These are phyloP conservation scores for Triglochin maritima DNA, from an alignment of 106 monocot species.

Conservation along the genomic window DNA sequence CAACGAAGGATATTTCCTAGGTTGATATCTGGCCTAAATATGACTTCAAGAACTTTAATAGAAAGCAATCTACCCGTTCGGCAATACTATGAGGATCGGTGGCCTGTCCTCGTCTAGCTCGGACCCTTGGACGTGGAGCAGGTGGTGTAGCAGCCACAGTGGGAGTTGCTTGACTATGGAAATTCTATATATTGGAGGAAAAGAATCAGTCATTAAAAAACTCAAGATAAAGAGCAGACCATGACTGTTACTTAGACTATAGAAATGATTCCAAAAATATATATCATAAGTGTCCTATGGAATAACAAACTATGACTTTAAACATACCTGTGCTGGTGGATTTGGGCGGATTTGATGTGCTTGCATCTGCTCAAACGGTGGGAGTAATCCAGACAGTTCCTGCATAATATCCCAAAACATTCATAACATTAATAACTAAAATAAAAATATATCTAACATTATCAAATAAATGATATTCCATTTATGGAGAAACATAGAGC, in stretches of 20 bases:
- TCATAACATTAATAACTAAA: slow-evolving; percentile 23
- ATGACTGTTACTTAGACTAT: background rate
- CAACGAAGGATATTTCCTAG: no score
- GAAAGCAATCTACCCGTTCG: slow-evolving; percentile 34
- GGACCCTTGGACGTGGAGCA: slow-evolving; percentile 74
- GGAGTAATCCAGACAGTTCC: slow-evolving; percentile 23
- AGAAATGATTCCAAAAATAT: background rate
- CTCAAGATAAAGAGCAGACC: background rate
- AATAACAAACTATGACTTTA: background rate
- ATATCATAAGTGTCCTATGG: background rate
- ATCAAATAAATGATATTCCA: background rate
- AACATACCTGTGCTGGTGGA: slow-evolving; percentile 21
- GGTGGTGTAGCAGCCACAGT: slow-evolving; percentile 27
- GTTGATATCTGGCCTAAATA: no score
- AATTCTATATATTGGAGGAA: slow-evolving; percentile 7
- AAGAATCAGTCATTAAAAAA: background rate
- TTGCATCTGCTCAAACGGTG: slow-evolving; percentile 46
- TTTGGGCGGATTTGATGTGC: slow-evolving; percentile 49
- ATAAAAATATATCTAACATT: background rate
- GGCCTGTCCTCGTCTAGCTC: slow-evolving; percentile 78
- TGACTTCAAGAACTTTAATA: no score
- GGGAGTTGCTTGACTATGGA: slow-evolving; percentile 46
- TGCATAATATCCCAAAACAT: no score
- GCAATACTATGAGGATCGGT: slow-evolving; percentile 88
- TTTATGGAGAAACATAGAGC: background rate